A percentile compares a stretch with the other conserved stretches of the same genome.
Conservation (phyloP, 2,329 filamentous ascomycete species). For the Emydomyces testavorans region DNA sequence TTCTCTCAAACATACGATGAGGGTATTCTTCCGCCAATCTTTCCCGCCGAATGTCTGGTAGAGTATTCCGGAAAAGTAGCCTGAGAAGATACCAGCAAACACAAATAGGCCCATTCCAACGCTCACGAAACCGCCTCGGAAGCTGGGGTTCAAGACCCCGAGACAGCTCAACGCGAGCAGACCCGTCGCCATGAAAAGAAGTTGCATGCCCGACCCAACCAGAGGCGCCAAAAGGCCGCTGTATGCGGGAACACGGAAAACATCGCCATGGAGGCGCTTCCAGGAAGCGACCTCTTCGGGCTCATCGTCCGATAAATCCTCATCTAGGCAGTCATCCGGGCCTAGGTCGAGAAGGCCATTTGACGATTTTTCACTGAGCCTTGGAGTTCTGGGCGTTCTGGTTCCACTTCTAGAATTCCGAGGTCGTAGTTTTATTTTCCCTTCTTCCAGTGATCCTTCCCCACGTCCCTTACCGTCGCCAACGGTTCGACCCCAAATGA, state of each 20-base stretch:
- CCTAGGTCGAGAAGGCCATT: slow-evolving; percentile 37
- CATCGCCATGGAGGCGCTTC: slow-evolving; percentile 81
- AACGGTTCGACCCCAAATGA: slow-evolving; percentile 69
- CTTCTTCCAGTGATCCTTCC: slow-evolving; percentile 55
- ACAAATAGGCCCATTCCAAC: slow-evolving; percentile 74
- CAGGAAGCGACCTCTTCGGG: slow-evolving; percentile 74
- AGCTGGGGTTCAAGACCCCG: slow-evolving; percentile 72
- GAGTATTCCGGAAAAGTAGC: slow-evolving; percentile 73
- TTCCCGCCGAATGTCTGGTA: slow-evolving; percentile 73
- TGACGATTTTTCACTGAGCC: slow-evolving; percentile 40
- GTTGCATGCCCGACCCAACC: slow-evolving; percentile 74
- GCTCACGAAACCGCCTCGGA: slow-evolving; percentile 79
- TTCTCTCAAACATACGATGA: slow-evolving; percentile 40
- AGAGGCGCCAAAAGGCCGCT: slow-evolving; percentile 67
- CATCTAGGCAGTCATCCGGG: slow-evolving; percentile 39
- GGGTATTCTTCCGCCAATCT: slow-evolving; percentile 62
- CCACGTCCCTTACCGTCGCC: slow-evolving; percentile 66
- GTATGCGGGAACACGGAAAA: slow-evolving; percentile 62
- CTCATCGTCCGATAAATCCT: slow-evolving; percentile 57
- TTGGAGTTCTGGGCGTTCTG: slow-evolving; percentile 32
- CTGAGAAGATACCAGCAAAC: slow-evolving; percentile 71
- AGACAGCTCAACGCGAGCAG: slow-evolving; percentile 61
- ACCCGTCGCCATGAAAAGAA: slow-evolving; percentile 68
- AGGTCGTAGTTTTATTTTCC: slow-evolving; percentile 45
- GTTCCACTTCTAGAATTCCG: slow-evolving; percentile 36